Conservation (phyloP, 129 eudicot genomes). For the Dittrichia graveolens region DNA sequence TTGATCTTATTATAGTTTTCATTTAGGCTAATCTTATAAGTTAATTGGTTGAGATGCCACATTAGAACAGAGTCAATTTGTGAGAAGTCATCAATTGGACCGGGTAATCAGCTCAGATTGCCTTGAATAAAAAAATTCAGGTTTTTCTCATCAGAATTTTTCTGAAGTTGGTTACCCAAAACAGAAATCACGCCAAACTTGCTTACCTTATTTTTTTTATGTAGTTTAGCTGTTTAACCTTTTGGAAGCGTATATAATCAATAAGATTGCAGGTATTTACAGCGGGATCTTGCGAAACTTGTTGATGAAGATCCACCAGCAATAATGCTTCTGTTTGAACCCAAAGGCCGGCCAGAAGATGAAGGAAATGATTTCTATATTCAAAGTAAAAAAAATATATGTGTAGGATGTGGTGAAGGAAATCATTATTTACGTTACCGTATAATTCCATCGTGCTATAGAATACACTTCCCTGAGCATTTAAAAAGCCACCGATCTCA, state of each 20-base stretch:
- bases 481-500: slow-evolving; percentile 98
- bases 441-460: slow-evolving; percentile 91
- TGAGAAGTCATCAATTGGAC: not conserved
- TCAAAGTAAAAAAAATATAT: slow-evolving; percentile 89
- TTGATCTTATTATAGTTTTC: not conserved
- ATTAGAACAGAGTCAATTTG: not conserved
- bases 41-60: not conserved
- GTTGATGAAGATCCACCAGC: slow-evolving; percentile 89
- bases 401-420: slow-evolving; percentile 98
- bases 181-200: not conserved
- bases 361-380: slow-evolving; percentile 92
- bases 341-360: slow-evolving; percentile 98
- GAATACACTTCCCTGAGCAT: slow-evolving; percentile 96
- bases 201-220: not conserved
- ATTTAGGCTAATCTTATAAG: not conserved
- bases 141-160: too few species aligned
- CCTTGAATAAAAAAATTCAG: too few species aligned
- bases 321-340: slow-evolving; percentile 90
- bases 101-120: not conserved
- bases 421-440: slow-evolving; percentile 90
- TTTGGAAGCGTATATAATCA: slow-evolving; percentile 1
- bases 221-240: not conserved
- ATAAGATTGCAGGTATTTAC: slow-evolving; percentile 63
- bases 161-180: not conserved
- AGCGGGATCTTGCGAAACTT: slow-evolving; percentile 77